Percentiles rank a stretch among this genome's conserved stretches.
These are phyloP conservation scores for Dichotomocladium elegans DNA, from an alignment of 371 early-diverging fungal species.

Conservation along the genomic window DNA sequence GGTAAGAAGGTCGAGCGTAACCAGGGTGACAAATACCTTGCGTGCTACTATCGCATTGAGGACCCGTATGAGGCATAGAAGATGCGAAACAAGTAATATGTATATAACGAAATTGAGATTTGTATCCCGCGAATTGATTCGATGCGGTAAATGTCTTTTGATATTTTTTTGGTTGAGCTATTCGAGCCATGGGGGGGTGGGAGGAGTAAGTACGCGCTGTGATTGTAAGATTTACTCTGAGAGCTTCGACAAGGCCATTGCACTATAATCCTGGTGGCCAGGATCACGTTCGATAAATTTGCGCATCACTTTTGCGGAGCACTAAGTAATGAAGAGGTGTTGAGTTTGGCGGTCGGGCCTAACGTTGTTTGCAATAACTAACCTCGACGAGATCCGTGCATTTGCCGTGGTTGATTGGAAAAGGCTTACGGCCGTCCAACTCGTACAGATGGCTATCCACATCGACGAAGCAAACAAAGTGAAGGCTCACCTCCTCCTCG, in stretches of 20 bases:
- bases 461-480: constrained; percentile 76
- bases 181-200: neutral
- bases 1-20: constrained; percentile 96
- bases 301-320: constrained; percentile 56
- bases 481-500: constrained; percentile 69
- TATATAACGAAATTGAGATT: too few relatives aligned
- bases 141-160: too few relatives aligned
- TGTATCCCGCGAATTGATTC: too few relatives aligned
- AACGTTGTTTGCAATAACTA: neutral
- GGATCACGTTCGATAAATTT: constrained; percentile 69
- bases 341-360: neutral
- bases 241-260: constrained; percentile 48
- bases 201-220: neutral
- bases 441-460: constrained; percentile 73
- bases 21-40: constrained; percentile 90
- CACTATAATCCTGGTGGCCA: constrained; percentile 56
- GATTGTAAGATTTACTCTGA: neutral
- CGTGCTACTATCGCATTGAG: constrained; percentile 82
- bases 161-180: too few relatives aligned
- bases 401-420: constrained; percentile 80
- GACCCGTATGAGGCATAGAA: constrained; percentile 41
- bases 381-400: constrained; percentile 53
- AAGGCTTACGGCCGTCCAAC: constrained; percentile 74
- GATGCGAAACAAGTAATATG: too few relatives aligned
- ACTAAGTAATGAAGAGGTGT: constrained; percentile 24